A percentile compares a stretch with the other conserved stretches of the same genome.
phyloP scores from a whole-genome alignment of 768 basidiomycete species.

The Tulasnella sp. region DNA sequence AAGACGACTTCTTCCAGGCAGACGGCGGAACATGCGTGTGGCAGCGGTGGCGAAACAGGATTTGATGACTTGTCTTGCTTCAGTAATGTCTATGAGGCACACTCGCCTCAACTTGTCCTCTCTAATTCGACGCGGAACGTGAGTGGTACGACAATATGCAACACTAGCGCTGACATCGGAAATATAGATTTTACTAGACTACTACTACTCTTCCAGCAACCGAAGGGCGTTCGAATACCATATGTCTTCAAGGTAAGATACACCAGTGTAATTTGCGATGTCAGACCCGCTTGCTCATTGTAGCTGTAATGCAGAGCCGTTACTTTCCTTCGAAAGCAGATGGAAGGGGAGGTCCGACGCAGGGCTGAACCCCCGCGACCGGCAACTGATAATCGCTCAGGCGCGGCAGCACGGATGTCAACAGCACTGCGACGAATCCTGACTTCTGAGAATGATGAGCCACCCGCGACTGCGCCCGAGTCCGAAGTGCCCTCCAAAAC shows the following conservation, averaged over 20 bases:
- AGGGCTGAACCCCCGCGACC: conserved; percentile 3
- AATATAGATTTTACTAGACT: conserved; percentile 68
- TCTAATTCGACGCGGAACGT: conserved; percentile 73
- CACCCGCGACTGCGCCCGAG: not conserved
- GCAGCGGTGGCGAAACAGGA: conserved; percentile 19
- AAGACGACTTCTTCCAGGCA: no score
- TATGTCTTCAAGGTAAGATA: conserved; percentile 65
- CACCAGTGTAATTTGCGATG: conserved; percentile 11
- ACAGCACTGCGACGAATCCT: conserved; percentile 55
- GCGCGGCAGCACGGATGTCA: conserved; percentile 23
- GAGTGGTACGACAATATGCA: conserved; percentile 23
- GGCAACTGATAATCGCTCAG: not conserved
- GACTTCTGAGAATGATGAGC: conserved; percentile 24
- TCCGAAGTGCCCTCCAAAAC: conserved; percentile 21
- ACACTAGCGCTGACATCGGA: not conserved
- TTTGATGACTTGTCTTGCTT: conserved; percentile 69
- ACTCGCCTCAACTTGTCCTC: conserved; percentile 73
- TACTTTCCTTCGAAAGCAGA: conserved; percentile 68
- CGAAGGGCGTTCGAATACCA: conserved; percentile 78
- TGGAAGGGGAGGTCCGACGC: not conserved
- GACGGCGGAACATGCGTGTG: no score
- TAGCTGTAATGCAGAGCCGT: conserved; percentile 45
- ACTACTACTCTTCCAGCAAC: conserved; percentile 72
- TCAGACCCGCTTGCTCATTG: conserved; percentile 8
- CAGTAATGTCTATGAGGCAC: conserved; percentile 84